phyloP scores from a whole-genome alignment of 257 asterid species.

The Perilla frutescens region DNA sequence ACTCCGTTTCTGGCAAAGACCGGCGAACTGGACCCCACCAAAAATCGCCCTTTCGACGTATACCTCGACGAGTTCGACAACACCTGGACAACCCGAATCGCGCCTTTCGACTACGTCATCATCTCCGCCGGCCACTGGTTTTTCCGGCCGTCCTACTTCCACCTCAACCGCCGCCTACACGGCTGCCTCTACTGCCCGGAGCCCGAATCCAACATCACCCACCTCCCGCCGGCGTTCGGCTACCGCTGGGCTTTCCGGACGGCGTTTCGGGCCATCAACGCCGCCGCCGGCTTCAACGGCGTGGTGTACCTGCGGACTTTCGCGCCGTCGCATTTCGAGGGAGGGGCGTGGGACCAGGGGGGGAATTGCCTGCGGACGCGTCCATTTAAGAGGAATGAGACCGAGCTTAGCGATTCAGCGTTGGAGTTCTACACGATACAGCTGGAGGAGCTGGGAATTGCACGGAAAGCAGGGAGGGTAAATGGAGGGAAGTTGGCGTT shows the following conservation, averaged over 20 bases:
- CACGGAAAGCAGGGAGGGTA: neutral
- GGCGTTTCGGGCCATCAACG: slow-evolving; percentile 34
- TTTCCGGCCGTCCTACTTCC: slow-evolving; percentile 46
- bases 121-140: slow-evolving; percentile 72
- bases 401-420: slow-evolving; percentile 34
- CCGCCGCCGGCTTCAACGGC: slow-evolving; percentile 28
- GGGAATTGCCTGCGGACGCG: slow-evolving; percentile 51
- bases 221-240: slow-evolving; percentile 39
- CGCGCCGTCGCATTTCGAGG: slow-evolving; percentile 43
- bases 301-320: slow-evolving; percentile 49
- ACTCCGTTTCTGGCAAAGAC: slow-evolving; percentile 53
- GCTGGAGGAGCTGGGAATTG: slow-evolving; percentile 43
- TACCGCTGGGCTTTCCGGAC: slow-evolving; percentile 55
- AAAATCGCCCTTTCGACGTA: slow-evolving; percentile 51
- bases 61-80: slow-evolving; percentile 43
- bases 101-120: slow-evolving; percentile 38
- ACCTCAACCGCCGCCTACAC: slow-evolving; percentile 38
- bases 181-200: slow-evolving; percentile 56
- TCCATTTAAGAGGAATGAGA: slow-evolving; percentile 48
- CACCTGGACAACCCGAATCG: slow-evolving; percentile 19
- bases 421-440: slow-evolving; percentile 53
- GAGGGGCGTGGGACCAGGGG: slow-evolving; percentile 60
- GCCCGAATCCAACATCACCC: slow-evolving; percentile 38
- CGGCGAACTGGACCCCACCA: slow-evolving; percentile 42
- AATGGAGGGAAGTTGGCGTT: neutral